Percentiles rank a stretch among this genome's conserved stretches.
These are phyloP conservation scores for Arabidopsis lyrata DNA, from an alignment of 441 rosid genomes.

Conservation along the genomic window DNA sequence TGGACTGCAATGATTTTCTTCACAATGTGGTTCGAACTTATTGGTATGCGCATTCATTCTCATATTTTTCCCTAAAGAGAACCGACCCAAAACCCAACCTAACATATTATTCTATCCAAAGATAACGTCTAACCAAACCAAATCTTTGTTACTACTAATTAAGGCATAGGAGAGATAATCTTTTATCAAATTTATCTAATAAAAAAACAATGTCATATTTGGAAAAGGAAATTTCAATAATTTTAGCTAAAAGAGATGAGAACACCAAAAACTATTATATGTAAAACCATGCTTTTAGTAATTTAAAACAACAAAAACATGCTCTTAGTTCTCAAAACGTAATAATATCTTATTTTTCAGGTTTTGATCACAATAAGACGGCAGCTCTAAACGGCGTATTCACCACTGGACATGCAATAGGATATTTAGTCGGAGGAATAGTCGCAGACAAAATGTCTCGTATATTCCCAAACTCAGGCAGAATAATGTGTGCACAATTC, in stretches of 20 bases:
- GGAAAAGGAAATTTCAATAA: neutral
- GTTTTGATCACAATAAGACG: slow-evolving; percentile 79
- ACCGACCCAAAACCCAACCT: neutral
- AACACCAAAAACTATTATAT: neutral
- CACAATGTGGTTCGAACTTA: slow-evolving; percentile 96
- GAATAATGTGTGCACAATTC: slow-evolving; percentile 89
- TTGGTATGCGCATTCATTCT: slow-evolving; percentile 53
- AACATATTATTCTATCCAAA: neutral
- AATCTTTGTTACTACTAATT: neutral
- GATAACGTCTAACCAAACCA: neutral
- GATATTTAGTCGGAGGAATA: slow-evolving; percentile 75
- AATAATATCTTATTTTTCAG: slow-evolving; percentile 41
- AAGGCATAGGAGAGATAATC: neutral
- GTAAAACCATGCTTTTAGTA: neutral
- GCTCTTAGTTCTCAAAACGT: slow-evolving; percentile 24
- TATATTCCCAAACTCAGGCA: slow-evolving; percentile 70
- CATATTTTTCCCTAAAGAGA: slow-evolving; percentile 18
- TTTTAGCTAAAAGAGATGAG: neutral
- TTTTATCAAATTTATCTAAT: neutral
- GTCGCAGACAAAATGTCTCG: slow-evolving; percentile 73
- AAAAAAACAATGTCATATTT: neutral
- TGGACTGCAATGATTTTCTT: slow-evolving; percentile 99
- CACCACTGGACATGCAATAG: slow-evolving; percentile 79
- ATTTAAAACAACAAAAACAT: neutral
- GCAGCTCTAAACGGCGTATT: slow-evolving; percentile 49